phyloP scores from a whole-genome alignment of 2,329 filamentous ascomycete genomes.

The Escovopsis sp. region DNA sequence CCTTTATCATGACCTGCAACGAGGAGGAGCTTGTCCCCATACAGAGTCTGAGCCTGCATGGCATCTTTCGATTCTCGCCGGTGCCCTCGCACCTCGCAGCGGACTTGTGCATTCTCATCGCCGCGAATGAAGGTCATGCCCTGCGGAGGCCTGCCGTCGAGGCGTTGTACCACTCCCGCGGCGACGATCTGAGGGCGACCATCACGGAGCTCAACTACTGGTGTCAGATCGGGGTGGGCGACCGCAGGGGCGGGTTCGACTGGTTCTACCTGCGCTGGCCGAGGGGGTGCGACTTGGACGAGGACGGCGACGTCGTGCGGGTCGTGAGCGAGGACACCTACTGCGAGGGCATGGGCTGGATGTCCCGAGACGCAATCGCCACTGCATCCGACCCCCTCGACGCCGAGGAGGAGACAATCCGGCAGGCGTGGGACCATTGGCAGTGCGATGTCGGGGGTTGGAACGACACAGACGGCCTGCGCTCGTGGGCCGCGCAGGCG shows the following conservation, averaged over 20 bases:
- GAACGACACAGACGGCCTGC: conserved; percentile 26
- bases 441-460: conserved; percentile 44
- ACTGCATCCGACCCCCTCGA: conserved; percentile 21
- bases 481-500: conserved; percentile 19
- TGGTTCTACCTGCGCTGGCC: conserved; percentile 80
- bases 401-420: conserved; percentile 46
- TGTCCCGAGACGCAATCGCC: conserved; percentile 45
- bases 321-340: conserved; percentile 77
- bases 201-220: conserved; percentile 83
- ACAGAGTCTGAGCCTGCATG: conserved; percentile 62
- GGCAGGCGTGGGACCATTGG: conserved; percentile 56
- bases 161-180: conserved; percentile 54
- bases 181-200: conserved; percentile 62
- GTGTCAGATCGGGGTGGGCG: conserved; percentile 92
- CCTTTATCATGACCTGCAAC: conserved; percentile 91
- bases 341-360: conserved; percentile 59
- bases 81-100: conserved; percentile 54
- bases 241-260: conserved; percentile 71
- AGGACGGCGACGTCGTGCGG: conserved; percentile 51
- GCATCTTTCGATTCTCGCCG: conserved; percentile 61
- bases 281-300: conserved; percentile 52
- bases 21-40: conserved; percentile 72
- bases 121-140: conserved; percentile 79
- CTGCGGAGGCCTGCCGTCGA: conserved; percentile 52
- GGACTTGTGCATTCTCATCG: conserved; percentile 69